Percentiles rank a stretch among this genome's conserved stretches.
Evolutionary conservation across 495 filamentous ascomycete genomes (phyloP).

Genomic region (Tuber microsphaerosporum): DNA sequence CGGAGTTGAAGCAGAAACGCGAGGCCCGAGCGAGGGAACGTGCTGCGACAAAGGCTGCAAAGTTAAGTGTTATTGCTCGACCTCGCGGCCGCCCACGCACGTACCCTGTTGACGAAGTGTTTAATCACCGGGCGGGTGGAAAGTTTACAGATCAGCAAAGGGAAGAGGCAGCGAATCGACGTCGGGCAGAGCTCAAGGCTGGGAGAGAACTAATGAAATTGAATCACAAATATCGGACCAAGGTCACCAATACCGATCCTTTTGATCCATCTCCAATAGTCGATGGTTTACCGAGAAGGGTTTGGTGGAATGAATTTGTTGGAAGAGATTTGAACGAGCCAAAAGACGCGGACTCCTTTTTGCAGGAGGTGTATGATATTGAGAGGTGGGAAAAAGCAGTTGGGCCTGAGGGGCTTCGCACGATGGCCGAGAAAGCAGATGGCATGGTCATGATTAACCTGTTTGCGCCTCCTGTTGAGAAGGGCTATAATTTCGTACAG

Average conservation of each 20-base stretch:
- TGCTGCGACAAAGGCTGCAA: conserved; percentile 30
- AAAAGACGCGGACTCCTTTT: conserved; percentile 29
- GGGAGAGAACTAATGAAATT: conserved; percentile 33
- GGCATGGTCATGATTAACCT: conserved; percentile 40
- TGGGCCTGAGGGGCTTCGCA: conserved; percentile 1
- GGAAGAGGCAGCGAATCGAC: conserved; percentile 36
- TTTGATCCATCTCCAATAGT: conserved; percentile 27
- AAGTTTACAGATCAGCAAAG: conserved; percentile 42
- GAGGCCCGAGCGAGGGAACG: conserved; percentile 33
- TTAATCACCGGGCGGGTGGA: conserved; percentile 18
- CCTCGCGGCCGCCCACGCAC: conserved; percentile 34
- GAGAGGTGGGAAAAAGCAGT: conserved; percentile 35
- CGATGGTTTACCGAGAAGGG: conserved; percentile 27
- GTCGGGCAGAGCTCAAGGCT: conserved; percentile 32
- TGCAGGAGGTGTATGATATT: conserved; percentile 36
- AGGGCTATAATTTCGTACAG: conserved; percentile 35
- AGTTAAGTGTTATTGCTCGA: conserved; percentile 24
- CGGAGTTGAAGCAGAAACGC: conserved; percentile 38
- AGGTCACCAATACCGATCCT: conserved; percentile 19
- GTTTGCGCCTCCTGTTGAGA: conserved; percentile 37
- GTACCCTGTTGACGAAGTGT: conserved; percentile 23
- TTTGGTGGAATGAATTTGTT: conserved; percentile 43
- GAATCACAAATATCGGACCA: conserved; percentile 34
- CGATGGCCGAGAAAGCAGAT: conserved; percentile 25
- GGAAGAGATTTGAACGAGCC: conserved; percentile 34